Conservation (phyloP, 176 grass and related monocot genomes). For the Tillandsia fasciculata region DNA sequence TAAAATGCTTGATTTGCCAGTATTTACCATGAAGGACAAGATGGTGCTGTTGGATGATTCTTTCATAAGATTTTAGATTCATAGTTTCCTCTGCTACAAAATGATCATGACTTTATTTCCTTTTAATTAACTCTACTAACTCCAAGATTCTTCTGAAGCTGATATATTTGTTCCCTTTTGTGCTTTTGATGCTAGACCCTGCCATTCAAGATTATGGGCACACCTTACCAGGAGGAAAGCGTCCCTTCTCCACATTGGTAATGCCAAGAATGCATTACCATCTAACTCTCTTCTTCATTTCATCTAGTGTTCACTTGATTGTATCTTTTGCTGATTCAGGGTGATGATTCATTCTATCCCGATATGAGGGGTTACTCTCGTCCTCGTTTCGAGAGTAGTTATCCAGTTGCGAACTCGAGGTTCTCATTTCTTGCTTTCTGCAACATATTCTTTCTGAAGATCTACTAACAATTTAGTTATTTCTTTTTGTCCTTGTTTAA, state of each 20-base stretch:
- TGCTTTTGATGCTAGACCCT: conserved; percentile 3
- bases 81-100: background rate
- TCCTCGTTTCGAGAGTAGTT: conserved; percentile 22
- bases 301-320: background rate
- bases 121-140: background rate
- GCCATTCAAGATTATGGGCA: conserved; percentile 20
- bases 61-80: background rate
- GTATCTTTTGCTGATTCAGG: conserved; percentile 15
- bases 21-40: too few relatives aligned
- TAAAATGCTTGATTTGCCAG: too few relatives aligned
- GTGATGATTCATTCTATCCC: conserved; percentile 20
- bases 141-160: background rate
- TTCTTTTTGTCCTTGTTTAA: background rate
- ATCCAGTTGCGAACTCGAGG: conserved; percentile 21
- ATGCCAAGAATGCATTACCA: background rate
- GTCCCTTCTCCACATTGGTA: conserved; percentile 22
- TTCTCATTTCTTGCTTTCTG: background rate
- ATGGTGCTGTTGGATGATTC: too few relatives aligned
- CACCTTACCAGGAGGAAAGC: conserved; percentile 17
- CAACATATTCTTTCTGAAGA: background rate
- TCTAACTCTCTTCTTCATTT: background rate
- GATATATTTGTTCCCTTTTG: conserved; percentile 12
- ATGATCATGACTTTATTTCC: background rate
- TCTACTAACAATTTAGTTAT: background rate
- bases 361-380: conserved; percentile 23